phyloP scores from a whole-genome alignment of 257 asterid genomes.

The Solanum habrochaites region DNA sequence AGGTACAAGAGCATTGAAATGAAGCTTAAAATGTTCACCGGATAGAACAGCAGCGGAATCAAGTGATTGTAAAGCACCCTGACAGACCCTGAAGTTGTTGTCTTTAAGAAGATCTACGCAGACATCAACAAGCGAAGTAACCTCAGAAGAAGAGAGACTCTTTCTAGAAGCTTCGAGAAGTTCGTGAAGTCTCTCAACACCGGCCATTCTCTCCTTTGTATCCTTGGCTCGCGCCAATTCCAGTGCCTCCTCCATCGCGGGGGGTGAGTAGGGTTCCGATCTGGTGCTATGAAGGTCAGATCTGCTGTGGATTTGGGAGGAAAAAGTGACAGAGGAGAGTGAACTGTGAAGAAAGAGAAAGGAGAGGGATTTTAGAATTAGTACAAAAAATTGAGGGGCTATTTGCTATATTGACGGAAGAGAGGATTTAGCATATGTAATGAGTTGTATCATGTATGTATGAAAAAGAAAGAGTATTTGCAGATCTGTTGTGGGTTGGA shows the following conservation, averaged over 20 bases:
- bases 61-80: conserved; percentile 91
- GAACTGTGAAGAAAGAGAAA: not conserved
- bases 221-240: conserved; percentile 95
- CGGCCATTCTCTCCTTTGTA: conserved; percentile 99
- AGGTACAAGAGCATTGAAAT: conserved; percentile 87
- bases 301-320: conserved; percentile 8
- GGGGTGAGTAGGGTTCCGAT: conserved; percentile 32
- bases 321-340: conserved; percentile 10
- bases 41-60: conserved; percentile 94
- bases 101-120: conserved; percentile 95
- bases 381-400: conserved; percentile 1
- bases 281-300: conserved; percentile 24
- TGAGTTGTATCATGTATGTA: not conserved
- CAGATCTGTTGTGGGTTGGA: conserved; percentile 12
- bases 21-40: conserved; percentile 95
- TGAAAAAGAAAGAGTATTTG: not conserved
- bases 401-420: not conserved
- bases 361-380: conserved; percentile 2
- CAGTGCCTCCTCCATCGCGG: conserved; percentile 85
- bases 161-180: conserved; percentile 84
- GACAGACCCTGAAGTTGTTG: conserved; percentile 87
- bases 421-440: not conserved
- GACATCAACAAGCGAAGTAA: conserved; percentile 74
- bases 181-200: conserved; percentile 88
- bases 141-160: conserved; percentile 66